A percentile compares a stretch with the other conserved stretches of the same genome.
Evolutionary conservation across 768 basidiomycete species (phyloP).

Genomic region (Amanita brunnescens): DNA sequence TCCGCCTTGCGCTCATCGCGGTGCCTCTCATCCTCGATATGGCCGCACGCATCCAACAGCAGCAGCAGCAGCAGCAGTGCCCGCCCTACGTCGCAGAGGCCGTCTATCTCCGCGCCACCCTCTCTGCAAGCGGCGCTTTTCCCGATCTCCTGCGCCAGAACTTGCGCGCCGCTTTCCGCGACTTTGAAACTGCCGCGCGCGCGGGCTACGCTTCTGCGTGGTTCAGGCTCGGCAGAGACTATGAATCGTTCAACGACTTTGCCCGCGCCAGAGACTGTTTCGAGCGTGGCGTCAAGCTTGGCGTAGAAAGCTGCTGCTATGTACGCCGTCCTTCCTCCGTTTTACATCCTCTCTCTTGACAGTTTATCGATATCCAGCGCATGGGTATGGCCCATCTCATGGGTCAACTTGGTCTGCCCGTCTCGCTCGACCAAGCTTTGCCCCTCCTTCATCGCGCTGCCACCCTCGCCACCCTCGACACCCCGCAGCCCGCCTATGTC

Average conservation of each 20-base stretch:
- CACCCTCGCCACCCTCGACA: slow-evolving; percentile 58
- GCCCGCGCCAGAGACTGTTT: slow-evolving; percentile 77
- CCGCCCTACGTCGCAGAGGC: slow-evolving; percentile 57
- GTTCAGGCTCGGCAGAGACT: slow-evolving; percentile 88
- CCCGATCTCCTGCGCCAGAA: slow-evolving; percentile 58
- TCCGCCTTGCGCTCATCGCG: slow-evolving; percentile 52
- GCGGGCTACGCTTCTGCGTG: slow-evolving; percentile 75
- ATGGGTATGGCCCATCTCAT: slow-evolving; percentile 90
- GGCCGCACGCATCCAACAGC: slow-evolving; percentile 25
- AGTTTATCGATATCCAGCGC: slow-evolving; percentile 43
- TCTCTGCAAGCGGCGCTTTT: slow-evolving; percentile 66
- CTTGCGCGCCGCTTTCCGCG: slow-evolving; percentile 76
- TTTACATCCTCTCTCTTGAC: slow-evolving; percentile 7
- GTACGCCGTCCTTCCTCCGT: slow-evolving; percentile 33
- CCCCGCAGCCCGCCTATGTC: slow-evolving; percentile 83
- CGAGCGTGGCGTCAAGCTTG: slow-evolving; percentile 66
- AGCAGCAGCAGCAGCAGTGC: slow-evolving; percentile 18
- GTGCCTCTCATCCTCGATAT: slow-evolving; percentile 57
- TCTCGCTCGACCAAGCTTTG: slow-evolving; percentile 48
- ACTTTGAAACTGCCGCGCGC: slow-evolving; percentile 79
- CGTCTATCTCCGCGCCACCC: slow-evolving; percentile 62
- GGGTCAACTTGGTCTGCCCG: slow-evolving; percentile 68
- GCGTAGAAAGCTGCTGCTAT: slow-evolving; percentile 76
- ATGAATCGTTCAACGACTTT: slow-evolving; percentile 78
- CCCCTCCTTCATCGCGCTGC: slow-evolving; percentile 75